These are phyloP conservation scores for Agrocybe pediades DNA, from an alignment of 768 basidiomycete genomes.

Conservation along the genomic window DNA sequence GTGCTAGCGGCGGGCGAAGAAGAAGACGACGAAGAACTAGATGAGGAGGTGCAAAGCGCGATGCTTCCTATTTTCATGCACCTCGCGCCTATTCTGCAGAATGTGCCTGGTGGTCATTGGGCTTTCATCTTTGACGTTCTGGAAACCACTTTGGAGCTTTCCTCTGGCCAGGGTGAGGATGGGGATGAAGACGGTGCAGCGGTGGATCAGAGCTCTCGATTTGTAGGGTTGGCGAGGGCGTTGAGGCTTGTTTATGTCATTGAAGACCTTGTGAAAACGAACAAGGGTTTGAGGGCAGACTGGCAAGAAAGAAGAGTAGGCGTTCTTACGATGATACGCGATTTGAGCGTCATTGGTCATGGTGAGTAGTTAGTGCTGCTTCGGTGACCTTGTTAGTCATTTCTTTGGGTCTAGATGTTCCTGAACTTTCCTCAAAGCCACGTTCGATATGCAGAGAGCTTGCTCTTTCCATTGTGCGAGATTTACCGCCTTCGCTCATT, in stretches of 20 bases:
- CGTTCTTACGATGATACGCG: constrained; percentile 59
- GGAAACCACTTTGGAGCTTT: constrained; percentile 78
- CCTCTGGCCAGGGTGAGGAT: constrained; percentile 10
- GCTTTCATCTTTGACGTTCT: constrained; percentile 88
- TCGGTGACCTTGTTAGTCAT: neutral
- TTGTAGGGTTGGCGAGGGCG: constrained; percentile 70
- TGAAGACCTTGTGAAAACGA: constrained; percentile 69
- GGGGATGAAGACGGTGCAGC: constrained; percentile 9
- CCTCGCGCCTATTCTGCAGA: constrained; percentile 87
- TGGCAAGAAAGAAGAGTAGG: constrained; percentile 63
- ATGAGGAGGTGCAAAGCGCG: constrained; percentile 77
- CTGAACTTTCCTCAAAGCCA: constrained; percentile 41
- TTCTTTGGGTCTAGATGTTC: constrained; percentile 9
- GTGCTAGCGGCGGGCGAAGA: constrained; percentile 59
- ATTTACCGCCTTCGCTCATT: constrained; percentile 63
- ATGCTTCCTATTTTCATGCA: constrained; percentile 75
- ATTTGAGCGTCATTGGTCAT: constrained; percentile 55
- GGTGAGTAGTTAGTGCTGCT: constrained; percentile 39
- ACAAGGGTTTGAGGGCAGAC: constrained; percentile 67
- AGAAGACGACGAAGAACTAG: constrained; percentile 68
- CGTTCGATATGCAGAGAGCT: constrained; percentile 68
- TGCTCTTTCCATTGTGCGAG: constrained; percentile 67
- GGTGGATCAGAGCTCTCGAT: constrained; percentile 30
- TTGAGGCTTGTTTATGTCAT: constrained; percentile 67
- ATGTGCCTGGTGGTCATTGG: constrained; percentile 88